Conservation (phyloP, 2,329 filamentous ascomycete species). For the Alternaria sp. region DNA sequence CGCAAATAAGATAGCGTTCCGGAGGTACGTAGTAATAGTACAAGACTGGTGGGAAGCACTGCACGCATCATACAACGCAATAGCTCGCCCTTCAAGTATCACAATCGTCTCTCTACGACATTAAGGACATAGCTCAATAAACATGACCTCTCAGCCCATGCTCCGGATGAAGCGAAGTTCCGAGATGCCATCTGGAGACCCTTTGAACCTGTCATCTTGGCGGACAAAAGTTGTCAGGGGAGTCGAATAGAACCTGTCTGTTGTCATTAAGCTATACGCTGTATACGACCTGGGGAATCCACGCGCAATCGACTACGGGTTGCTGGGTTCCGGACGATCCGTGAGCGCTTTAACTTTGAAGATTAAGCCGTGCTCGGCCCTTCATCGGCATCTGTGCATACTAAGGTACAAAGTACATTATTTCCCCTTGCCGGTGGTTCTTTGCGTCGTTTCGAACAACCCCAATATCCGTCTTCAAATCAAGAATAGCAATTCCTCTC, state of each 20-base stretch:
- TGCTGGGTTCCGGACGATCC: background rate
- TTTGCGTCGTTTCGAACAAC: background rate
- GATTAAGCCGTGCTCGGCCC: background rate
- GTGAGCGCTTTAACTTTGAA: background rate
- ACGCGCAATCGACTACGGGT: background rate
- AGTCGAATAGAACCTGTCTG: background rate
- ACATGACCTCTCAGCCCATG: background rate
- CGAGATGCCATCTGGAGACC: background rate
- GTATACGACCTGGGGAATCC: background rate
- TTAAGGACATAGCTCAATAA: fast-evolving
- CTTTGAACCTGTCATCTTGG: background rate
- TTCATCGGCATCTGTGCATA: background rate
- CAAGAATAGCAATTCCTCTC: background rate
- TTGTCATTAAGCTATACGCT: background rate
- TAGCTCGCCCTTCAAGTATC: background rate
- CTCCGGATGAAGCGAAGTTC: background rate
- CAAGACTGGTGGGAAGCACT: background rate
- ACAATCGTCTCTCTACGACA: background rate
- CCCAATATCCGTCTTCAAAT: fast-evolving
- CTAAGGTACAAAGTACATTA: background rate
- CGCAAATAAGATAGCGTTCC: fast-evolving
- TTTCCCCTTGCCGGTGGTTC: background rate
- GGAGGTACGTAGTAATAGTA: background rate
- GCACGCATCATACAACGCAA: background rate
- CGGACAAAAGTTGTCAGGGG: background rate